phyloP scores from a whole-genome alignment of 2,329 filamentous ascomycete genomes.

The Apiospora arundinis region DNA sequence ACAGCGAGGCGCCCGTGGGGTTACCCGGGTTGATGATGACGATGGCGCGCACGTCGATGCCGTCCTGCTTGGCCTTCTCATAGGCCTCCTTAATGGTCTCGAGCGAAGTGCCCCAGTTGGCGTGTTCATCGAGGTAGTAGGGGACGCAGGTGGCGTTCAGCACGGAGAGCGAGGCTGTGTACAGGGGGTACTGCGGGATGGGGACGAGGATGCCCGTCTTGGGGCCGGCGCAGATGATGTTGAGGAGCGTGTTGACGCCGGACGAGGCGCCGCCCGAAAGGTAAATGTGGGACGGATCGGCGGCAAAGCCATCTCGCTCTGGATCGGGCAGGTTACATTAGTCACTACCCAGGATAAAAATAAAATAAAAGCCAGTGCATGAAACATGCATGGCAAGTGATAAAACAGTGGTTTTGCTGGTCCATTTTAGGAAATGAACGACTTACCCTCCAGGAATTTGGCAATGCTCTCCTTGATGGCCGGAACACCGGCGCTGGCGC shows the following conservation, averaged over 20 bases:
- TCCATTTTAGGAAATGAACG: not conserved
- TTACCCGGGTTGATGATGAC: conserved; percentile 99
- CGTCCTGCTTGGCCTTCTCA: conserved; percentile 75
- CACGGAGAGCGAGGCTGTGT: conserved; percentile 89
- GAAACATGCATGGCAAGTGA: not conserved
- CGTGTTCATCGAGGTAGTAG: conserved; percentile 89
- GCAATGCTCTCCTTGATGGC: conserved; percentile 89
- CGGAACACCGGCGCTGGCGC: conserved; percentile 87
- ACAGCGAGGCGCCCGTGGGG: conserved; percentile 88
- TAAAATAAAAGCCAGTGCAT: not conserved
- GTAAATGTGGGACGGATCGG: conserved; percentile 83
- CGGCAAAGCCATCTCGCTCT: conserved; percentile 87
- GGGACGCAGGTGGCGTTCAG: conserved; percentile 88
- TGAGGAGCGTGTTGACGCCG: conserved; percentile 91
- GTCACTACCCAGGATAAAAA: not conserved
- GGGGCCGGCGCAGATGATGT: conserved; percentile 81
- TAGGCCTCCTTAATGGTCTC: conserved; percentile 77
- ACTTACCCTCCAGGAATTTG: conserved; percentile 85
- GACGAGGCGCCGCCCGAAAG: conserved; percentile 91
- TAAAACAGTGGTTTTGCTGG: not conserved
- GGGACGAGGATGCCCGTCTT: conserved; percentile 88
- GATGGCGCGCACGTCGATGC: conserved; percentile 88
- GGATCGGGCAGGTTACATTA: conserved; percentile 26
- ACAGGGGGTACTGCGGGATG: conserved; percentile 97
- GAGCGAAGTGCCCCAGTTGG: conserved; percentile 87